Conservation (phyloP, 2,329 filamentous ascomycete species). For the Hypoxylon sp. region DNA sequence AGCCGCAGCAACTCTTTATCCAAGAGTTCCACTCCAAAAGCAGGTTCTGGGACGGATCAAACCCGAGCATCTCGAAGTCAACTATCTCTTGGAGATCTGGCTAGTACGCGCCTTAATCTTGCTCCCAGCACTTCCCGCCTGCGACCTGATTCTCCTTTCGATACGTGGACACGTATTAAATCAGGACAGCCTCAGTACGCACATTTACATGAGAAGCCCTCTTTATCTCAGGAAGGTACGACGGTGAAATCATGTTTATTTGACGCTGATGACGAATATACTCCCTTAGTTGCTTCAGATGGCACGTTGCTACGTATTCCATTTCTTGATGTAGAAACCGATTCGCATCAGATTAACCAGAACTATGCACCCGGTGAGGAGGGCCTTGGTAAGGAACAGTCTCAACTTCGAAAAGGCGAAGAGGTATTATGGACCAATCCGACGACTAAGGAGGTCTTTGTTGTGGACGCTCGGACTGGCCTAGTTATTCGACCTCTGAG, state of each 20-base stretch:
- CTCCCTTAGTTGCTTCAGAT: conserved; percentile 47
- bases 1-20: conserved; percentile 25
- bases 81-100: conserved; percentile 47
- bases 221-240: conserved; percentile 2
- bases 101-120: conserved; percentile 55
- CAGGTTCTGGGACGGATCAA: conserved; percentile 9
- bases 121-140: conserved; percentile 57
- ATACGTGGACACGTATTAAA: conserved; percentile 58
- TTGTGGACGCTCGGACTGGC: conserved; percentile 71
- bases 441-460: conserved; percentile 64
- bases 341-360: conserved; percentile 5
- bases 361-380: conserved; percentile 9
- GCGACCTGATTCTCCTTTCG: conserved; percentile 54
- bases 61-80: conserved; percentile 13
- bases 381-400: background rate
- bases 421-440: conserved; percentile 73
- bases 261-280: conserved; percentile 1
- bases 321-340: conserved; percentile 43
- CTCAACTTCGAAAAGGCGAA: conserved; percentile 52
- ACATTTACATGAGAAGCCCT: conserved; percentile 26
- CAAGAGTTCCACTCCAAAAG: conserved; percentile 34
- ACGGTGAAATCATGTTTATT: background rate
- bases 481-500: conserved; percentile 54
- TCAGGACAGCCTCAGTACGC: conserved; percentile 48
- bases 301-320: conserved; percentile 48